Percentiles rank a stretch among this genome's conserved stretches.
Conservation (phyloP, 306 rosid species). For the Delonix regia region DNA sequence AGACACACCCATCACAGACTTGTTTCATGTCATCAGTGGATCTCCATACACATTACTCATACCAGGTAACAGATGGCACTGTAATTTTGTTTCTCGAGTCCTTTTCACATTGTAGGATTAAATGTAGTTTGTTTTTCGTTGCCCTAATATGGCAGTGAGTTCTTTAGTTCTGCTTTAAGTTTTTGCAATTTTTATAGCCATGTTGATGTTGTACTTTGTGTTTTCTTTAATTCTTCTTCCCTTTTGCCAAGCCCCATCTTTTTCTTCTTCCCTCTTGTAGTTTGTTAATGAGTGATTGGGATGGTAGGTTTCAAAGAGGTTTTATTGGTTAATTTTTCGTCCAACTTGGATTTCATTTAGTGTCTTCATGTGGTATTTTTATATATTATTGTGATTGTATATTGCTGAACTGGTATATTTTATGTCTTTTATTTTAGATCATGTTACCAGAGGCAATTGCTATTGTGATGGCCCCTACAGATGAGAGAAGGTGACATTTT, state of each 20-base stretch:
- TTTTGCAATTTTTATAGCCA: neutral
- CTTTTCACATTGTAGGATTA: constrained; percentile 1
- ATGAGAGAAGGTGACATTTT: constrained; percentile 67
- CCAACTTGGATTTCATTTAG: neutral
- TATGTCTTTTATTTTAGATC: constrained; percentile 64
- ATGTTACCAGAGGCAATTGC: constrained; percentile 99
- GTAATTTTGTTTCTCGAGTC: constrained; percentile 19
- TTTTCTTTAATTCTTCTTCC: neutral
- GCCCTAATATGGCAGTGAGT: neutral
- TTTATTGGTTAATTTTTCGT: constrained; percentile 10
- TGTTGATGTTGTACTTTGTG: neutral
- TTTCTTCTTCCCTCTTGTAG: neutral
- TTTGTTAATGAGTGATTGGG: neutral
- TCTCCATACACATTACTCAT: constrained; percentile 97
- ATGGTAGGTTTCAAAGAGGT: neutral
- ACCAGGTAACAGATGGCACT: constrained; percentile 70
- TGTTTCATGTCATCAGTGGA: constrained; percentile 99
- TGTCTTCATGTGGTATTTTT: neutral
- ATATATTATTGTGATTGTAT: neutral
- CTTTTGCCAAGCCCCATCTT: neutral
- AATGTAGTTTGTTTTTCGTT: neutral
- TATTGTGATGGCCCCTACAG: constrained; percentile 99
- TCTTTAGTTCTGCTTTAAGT: neutral
- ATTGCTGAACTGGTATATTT: neutral
- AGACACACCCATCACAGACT: constrained; percentile 99